These are phyloP conservation scores for Candida frijolesensis DNA, from an alignment of 1,139 yeast species.

Conservation along the genomic window DNA sequence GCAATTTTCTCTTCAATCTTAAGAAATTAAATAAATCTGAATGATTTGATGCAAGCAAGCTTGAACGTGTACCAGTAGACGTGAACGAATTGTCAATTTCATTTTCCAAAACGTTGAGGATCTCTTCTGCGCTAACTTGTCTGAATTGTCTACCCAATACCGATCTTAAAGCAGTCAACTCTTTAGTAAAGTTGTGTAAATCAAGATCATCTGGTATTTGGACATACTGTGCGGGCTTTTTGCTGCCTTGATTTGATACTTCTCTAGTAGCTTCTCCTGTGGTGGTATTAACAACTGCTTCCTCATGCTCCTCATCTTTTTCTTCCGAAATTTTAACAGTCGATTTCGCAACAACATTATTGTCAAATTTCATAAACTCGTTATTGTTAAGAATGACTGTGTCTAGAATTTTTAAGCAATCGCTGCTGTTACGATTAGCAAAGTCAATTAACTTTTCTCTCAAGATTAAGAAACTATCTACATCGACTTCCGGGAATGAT, in stretches of 20 bases:
- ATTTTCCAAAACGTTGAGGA: conserved; percentile 21
- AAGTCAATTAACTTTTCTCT: conserved; percentile 11
- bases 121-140: conserved; percentile 13
- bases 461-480: conserved; percentile 8
- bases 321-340: neutral
- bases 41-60: conserved; percentile 20
- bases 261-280: neutral
- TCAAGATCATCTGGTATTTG: conserved; percentile 24
- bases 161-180: conserved; percentile 21
- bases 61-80: conserved; percentile 17
- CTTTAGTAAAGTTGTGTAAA: conserved; percentile 27
- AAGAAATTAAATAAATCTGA: conserved; percentile 23
- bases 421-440: conserved; percentile 6
- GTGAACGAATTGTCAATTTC: conserved; percentile 23
- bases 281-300: no score
- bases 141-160: conserved; percentile 18
- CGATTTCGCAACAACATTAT: neutral
- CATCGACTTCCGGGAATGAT: conserved; percentile 5
- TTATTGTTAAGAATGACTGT: conserved; percentile 13
- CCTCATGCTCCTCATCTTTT: neutral
- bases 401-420: conserved; percentile 16
- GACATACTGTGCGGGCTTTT: conserved; percentile 12
- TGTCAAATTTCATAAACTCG: conserved; percentile 12
- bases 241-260: neutral
- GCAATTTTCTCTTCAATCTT: conserved; percentile 24